Evolutionary conservation across 345 rosid species (phyloP), one percentile per base, ranked within the genome.

Genomic region (Linum trigynum): DNA sequence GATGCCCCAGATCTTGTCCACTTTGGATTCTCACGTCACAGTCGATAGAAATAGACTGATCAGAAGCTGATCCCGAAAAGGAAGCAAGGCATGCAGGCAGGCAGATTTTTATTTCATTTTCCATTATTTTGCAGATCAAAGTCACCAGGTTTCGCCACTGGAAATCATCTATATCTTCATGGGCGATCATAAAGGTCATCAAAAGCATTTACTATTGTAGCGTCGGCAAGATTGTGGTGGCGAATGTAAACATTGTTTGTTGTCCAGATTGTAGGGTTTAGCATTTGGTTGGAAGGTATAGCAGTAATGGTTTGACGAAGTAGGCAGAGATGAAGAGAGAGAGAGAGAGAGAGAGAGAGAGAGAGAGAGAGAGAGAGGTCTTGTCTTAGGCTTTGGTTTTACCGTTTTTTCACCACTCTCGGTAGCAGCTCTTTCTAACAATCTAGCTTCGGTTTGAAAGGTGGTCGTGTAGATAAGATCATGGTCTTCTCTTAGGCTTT

Each of bases 1-100:
- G 2, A 88, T 94, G 95, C 99, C 99, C 3, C 97, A 91, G 76
- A 80, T 84, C 66, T 83, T 94, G 16, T 77, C 96, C 3, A 83
- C 95, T 1, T 68, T 88, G 67, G 96, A 85, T 66, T 51, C 81
- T 32, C 74, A 70, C 61, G 71, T 67, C 69, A 75, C 79, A 60
- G 76, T 77, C 58, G 90, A 83, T 69, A 84, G 91, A 81, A 88
- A 80, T 79, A 83, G 85, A 82, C 48, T 72, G 4, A 72, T 75
- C 78, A 80, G 84, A 83, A 80, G 69, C 75, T 85, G 77, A 82
- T 72, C 35, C n/a, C 32, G 37, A 64, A 84, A 78, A 82, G 32
- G 32, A 23, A 23, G 32, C 32, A 75, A n/a, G 37, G 9, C 72
- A 65, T 69, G 40, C 66, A 70, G 75, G 79, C 74, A 67, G 59